These are phyloP conservation scores for Canavalia ensiformis DNA, from an alignment of 306 rosid genomes.

Conservation along the genomic window DNA sequence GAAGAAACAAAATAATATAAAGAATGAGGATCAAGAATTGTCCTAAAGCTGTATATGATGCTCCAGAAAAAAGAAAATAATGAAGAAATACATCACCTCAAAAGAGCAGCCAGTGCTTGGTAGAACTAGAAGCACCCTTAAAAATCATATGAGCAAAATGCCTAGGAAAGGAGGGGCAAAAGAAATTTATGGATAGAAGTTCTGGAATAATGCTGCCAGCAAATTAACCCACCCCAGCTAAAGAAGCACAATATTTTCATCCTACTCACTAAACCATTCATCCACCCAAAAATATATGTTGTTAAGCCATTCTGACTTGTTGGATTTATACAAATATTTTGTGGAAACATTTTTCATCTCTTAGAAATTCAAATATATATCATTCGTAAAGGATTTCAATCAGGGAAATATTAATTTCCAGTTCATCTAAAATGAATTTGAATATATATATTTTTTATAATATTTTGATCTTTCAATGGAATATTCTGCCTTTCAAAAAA, in stretches of 20 bases:
- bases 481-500: not conserved
- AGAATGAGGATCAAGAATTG: not conserved
- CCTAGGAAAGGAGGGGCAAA: not conserved
- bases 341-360: not conserved
- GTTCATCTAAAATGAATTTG: not conserved
- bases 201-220: not conserved
- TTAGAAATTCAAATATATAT: constrained; percentile 11
- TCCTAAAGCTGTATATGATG: constrained; percentile 13
- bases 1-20: not conserved
- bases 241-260: not conserved
- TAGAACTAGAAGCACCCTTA: constrained; percentile 5
- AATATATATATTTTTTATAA: not conserved
- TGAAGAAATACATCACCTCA: not conserved
- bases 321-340: not conserved
- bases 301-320: not conserved
- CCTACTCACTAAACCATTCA: not conserved
- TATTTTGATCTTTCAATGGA: not conserved
- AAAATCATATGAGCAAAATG: not conserved
- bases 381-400: constrained; percentile 12
- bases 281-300: not conserved
- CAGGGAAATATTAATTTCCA: constrained; percentile 1
- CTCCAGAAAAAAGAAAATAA: constrained; percentile 5
- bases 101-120: not conserved
- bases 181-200: constrained; percentile 12
- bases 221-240: constrained; percentile 8